Percentiles rank a stretch among this genome's conserved stretches.
These are phyloP conservation scores for Pseudopediastrum boryanum DNA, from an alignment of 139 green algal species.

Conservation along the genomic window DNA sequence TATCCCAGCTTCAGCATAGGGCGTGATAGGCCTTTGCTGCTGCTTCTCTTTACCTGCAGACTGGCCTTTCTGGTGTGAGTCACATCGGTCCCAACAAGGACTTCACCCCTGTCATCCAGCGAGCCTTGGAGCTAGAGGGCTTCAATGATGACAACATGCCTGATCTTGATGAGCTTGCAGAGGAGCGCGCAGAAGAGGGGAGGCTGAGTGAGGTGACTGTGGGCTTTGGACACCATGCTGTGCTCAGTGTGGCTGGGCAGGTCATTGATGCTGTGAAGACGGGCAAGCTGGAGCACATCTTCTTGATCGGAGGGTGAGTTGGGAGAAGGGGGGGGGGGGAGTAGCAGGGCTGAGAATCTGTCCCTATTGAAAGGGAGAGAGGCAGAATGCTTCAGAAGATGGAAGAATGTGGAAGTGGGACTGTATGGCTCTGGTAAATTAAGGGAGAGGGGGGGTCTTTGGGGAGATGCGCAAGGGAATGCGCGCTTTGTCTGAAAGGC, in stretches of 20 bases:
- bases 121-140: constrained; percentile 41
- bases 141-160: constrained; percentile 25
- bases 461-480: no score
- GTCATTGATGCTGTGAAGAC: constrained; percentile 59
- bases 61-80: constrained; percentile 46
- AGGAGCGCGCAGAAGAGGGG: constrained; percentile 15
- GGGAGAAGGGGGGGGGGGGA: neutral
- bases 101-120: constrained; percentile 53
- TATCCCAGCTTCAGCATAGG: no score
- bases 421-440: no score
- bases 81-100: constrained; percentile 55
- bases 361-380: no score
- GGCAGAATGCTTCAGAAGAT: no score
- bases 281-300: constrained; percentile 60
- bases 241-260: constrained; percentile 51
- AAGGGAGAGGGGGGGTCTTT: no score
- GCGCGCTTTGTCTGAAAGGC: no score
- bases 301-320: constrained; percentile 52
- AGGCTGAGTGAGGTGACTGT: constrained; percentile 42
- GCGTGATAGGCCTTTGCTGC: neutral
- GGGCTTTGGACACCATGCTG: constrained; percentile 58
- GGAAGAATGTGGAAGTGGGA: no score
- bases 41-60: constrained; percentile 29
- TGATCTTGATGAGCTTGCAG: constrained; percentile 25
- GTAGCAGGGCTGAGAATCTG: neutral